Percentiles rank a stretch among this genome's conserved stretches.
Conservation (phyloP, 371 early-diverging fungal genomes). For the Fennellomyces sp. region DNA sequence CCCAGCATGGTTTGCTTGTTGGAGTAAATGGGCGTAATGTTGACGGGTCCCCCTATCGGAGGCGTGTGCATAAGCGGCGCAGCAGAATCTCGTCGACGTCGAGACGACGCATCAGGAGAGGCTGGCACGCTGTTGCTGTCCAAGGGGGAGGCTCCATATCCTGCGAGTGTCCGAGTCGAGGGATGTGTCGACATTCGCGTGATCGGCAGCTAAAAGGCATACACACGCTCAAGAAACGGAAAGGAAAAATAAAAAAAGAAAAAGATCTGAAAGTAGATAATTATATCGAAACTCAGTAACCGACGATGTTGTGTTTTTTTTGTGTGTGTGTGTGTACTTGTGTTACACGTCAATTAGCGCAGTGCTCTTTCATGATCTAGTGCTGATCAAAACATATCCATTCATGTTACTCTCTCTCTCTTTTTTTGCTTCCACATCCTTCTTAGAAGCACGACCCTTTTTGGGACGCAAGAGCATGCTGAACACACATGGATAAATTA, state of each 20-base stretch:
- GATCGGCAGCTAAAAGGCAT: constrained; percentile 20
- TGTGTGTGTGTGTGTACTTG: too few relatives aligned
- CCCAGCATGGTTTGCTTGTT: not conserved
- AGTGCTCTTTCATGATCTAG: too few relatives aligned
- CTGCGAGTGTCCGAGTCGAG: constrained; percentile 39
- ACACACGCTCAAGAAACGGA: constrained; percentile 11
- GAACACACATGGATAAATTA: too few relatives aligned
- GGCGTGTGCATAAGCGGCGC: constrained; percentile 48
- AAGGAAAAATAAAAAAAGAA: constrained; percentile 1
- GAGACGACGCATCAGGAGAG: constrained; percentile 4
- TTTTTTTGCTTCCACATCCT: too few relatives aligned
- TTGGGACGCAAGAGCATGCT: too few relatives aligned
- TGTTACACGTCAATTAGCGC: too few relatives aligned
- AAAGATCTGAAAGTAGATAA: not conserved
- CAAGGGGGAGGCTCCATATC: constrained; percentile 40
- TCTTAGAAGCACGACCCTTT: too few relatives aligned
- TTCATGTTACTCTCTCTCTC: too few relatives aligned
- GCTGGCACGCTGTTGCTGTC: constrained; percentile 1
- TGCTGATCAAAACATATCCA: too few relatives aligned
- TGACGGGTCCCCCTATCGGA: constrained; percentile 15
- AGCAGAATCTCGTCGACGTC: constrained; percentile 37
- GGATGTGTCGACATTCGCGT: constrained; percentile 47
- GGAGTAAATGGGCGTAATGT: not conserved
- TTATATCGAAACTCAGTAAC: not conserved
- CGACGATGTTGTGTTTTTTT: too few relatives aligned